Percentiles rank a stretch among this genome's conserved stretches.
Conservation (phyloP, 2,329 filamentous ascomycete genomes). For the Fusarium falciforme region DNA sequence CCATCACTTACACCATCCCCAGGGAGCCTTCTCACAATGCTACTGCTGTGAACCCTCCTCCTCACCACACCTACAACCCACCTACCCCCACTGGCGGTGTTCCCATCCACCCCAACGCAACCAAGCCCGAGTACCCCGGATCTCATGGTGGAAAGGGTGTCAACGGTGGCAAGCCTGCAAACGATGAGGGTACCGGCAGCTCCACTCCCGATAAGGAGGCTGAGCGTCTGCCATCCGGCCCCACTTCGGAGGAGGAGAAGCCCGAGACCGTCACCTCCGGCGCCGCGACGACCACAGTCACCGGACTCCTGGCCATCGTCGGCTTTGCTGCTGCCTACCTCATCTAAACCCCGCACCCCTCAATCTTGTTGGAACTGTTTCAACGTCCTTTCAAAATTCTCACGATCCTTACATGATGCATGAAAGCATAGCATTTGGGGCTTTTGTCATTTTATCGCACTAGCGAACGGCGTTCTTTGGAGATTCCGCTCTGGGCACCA, state of each 20-base stretch:
- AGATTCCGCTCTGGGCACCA: conserved; percentile 26
- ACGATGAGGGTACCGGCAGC: conserved; percentile 8
- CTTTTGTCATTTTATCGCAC: conserved; percentile 27
- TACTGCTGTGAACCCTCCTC: conserved; percentile 34
- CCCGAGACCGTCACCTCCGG: conserved; percentile 40
- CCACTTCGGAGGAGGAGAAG: conserved; percentile 11
- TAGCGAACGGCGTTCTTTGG: conserved; percentile 36
- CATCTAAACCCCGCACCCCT: conserved; percentile 47
- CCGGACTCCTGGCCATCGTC: conserved; percentile 51
- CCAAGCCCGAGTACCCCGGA: conserved; percentile 23
- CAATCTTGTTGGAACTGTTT: not conserved
- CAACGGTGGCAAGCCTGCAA: not conserved
- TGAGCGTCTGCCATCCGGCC: conserved; percentile 25
- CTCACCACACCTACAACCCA: conserved; percentile 32
- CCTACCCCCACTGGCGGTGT: conserved; percentile 30
- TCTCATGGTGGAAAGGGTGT: conserved; percentile 30
- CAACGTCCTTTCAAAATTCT: conserved; percentile 18
- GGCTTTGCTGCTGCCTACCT: conserved; percentile 56
- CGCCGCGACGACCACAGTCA: conserved; percentile 47
- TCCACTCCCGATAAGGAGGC: conserved; percentile 15
- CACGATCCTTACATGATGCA: conserved; percentile 41
- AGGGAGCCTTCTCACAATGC: conserved; percentile 28
- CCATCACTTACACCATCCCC: conserved; percentile 42
- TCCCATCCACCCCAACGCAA: conserved; percentile 28
- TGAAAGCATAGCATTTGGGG: conserved; percentile 34